These are phyloP conservation scores for Fusarium sp. DNA, from an alignment of 2,329 filamentous ascomycete genomes.

Conservation along the genomic window DNA sequence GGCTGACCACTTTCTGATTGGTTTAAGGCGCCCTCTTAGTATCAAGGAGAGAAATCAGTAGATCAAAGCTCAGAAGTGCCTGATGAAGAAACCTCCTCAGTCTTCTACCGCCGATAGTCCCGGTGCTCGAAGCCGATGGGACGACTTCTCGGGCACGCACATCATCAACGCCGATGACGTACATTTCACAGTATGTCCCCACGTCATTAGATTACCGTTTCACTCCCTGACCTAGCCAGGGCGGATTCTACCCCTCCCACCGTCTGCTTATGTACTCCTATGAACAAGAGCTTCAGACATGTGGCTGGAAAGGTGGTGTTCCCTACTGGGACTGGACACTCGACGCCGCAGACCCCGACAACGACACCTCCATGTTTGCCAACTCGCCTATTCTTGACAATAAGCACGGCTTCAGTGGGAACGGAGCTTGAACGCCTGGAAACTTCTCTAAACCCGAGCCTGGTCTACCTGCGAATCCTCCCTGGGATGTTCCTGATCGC, in stretches of 20 bases:
- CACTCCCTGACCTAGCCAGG: neutral
- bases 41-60: conserved; percentile 15
- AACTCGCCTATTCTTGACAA: conserved; percentile 46
- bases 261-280: conserved; percentile 29
- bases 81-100: conserved; percentile 15
- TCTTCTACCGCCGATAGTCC: conserved; percentile 8
- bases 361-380: conserved; percentile 22
- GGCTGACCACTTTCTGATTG: rapidly evolving
- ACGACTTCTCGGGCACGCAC: conserved; percentile 29
- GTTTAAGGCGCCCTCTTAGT: conserved; percentile 25
- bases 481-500: conserved; percentile 26
- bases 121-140: conserved; percentile 23
- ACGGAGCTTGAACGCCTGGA: conserved; percentile 25
- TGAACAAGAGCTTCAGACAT: conserved; percentile 37
- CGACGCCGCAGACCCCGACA: conserved; percentile 19
- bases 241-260: conserved; percentile 27
- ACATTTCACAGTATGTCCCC: conserved; percentile 17
- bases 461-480: conserved; percentile 22
- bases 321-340: conserved; percentile 40
- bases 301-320: conserved; percentile 35
- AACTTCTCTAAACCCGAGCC: conserved; percentile 22
- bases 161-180: conserved; percentile 23
- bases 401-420: conserved; percentile 29
- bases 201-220: neutral
- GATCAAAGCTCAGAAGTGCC: conserved; percentile 30